These are phyloP conservation scores for Gonapodya prolifera DNA, from an alignment of 192 early-diverging fungal species.

Conservation along the genomic window DNA sequence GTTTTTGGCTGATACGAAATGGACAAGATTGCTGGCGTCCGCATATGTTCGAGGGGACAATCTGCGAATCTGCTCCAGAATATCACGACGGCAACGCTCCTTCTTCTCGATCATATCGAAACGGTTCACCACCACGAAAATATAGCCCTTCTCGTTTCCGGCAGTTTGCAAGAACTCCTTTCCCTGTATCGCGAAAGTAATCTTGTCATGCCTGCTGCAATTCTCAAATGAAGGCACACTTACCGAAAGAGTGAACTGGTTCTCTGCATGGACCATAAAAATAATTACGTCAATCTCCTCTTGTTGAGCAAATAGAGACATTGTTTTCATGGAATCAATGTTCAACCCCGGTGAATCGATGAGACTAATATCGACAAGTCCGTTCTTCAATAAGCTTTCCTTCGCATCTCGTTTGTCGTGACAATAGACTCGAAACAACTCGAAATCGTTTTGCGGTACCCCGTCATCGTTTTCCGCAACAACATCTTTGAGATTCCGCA, in stretches of 20 bases:
- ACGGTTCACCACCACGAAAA: conserved; percentile 96
- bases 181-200: conserved; percentile 39
- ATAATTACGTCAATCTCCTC: conserved; percentile 99
- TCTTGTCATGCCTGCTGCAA: neutral
- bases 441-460: conserved; percentile 30
- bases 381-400: conserved; percentile 78
- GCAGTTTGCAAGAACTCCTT: conserved; percentile 93
- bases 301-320: conserved; percentile 89
- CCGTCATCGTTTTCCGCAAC: conserved; percentile 67
- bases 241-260: conserved; percentile 96
- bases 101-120: conserved; percentile 91
- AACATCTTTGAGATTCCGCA: conserved; percentile 63
- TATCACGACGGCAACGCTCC: conserved; percentile 84
- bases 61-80: conserved; percentile 92
- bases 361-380: conserved; percentile 87
- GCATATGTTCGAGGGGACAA: conserved; percentile 88
- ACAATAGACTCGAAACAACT: conserved; percentile 89
- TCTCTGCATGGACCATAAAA: conserved; percentile 98
- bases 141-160: conserved; percentile 96
- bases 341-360: conserved; percentile 99
- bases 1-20: conserved; percentile 76
- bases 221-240: conserved; percentile 16
- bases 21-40: conserved; percentile 81
- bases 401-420: conserved; percentile 34
- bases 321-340: conserved; percentile 95